Percentiles rank a stretch among this genome's conserved stretches.
Evolutionary conservation across 2,329 filamentous ascomycete genomes (phyloP).

Genomic region (Trichothecium sympodiale): DNA sequence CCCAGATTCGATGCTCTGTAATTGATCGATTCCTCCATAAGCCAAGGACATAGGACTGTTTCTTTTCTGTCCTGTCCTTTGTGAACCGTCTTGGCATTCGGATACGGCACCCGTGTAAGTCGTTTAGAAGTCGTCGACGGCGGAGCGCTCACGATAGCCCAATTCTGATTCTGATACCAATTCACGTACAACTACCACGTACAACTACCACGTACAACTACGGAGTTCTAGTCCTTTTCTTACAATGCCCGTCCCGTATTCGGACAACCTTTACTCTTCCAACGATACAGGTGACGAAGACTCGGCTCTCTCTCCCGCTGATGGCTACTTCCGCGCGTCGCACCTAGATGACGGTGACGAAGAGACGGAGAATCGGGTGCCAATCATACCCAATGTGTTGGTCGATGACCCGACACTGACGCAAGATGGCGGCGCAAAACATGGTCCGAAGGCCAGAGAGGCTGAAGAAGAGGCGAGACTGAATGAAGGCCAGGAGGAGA

Average conservation of each 20-base stretch:
- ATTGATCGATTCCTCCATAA: too few species aligned
- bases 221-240: slow-evolving; percentile 1
- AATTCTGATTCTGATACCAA: too few species aligned
- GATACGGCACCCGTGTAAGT: too few species aligned
- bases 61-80: too few species aligned
- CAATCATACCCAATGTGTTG: slow-evolving; percentile 34
- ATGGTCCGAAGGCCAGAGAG: slow-evolving; percentile 27
- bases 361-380: slow-evolving; percentile 19
- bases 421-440: slow-evolving; percentile 15
- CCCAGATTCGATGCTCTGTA: too few species aligned
- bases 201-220: too few species aligned
- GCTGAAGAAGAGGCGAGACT: slow-evolving; percentile 27
- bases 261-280: slow-evolving; percentile 35
- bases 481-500: slow-evolving; percentile 12
- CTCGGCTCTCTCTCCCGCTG: slow-evolving; percentile 34
- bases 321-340: slow-evolving; percentile 38
- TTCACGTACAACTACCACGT: too few species aligned
- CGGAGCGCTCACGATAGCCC: too few species aligned
- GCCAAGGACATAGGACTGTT: too few species aligned
- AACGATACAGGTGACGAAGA: slow-evolving; percentile 7
- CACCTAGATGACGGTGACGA: slow-evolving; percentile 1
- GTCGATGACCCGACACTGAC: slow-evolving; percentile 36
- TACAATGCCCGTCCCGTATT: slow-evolving; percentile 34
- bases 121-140: too few species aligned
- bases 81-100: too few species aligned